These are phyloP conservation scores for Talaromyces amestolkiae DNA, from an alignment of 2,329 filamentous ascomycete species.

Conservation along the genomic window DNA sequence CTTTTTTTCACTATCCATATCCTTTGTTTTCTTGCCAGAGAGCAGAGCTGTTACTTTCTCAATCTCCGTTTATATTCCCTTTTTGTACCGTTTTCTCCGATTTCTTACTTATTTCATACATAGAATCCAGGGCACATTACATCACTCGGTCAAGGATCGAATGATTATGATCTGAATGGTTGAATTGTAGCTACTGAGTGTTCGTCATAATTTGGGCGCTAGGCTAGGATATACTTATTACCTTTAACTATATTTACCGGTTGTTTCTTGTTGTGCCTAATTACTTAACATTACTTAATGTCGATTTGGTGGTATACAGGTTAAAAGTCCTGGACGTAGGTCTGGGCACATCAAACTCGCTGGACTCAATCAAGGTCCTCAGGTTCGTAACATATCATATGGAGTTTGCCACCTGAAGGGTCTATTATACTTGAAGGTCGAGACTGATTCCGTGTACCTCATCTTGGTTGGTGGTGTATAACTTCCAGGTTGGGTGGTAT, in stretches of 20 bases:
- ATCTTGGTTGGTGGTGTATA: not conserved
- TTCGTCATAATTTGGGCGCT: constrained; percentile 1
- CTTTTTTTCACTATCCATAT: constrained; percentile 15
- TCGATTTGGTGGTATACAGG: no score
- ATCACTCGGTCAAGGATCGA: not conserved
- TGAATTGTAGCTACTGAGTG: not conserved
- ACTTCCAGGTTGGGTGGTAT: not conserved
- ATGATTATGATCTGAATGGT: not conserved
- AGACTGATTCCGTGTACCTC: not conserved
- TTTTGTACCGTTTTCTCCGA: not conserved
- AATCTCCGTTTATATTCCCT: not conserved
- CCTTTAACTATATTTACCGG: not conserved
- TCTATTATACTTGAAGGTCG: no score
- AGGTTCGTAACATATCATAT: no score
- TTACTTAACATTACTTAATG: no score
- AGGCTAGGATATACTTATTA: constrained; percentile 1
- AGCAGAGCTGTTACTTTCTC: not conserved
- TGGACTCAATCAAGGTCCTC: no score
- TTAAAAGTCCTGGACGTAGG: no score
- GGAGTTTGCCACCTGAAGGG: no score
- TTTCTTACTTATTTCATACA: not conserved
- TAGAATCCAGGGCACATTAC: not conserved
- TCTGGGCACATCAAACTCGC: no score
- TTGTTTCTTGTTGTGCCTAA: no score
- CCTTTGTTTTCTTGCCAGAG: not conserved